These are phyloP conservation scores for Lignosus rhinocerotis DNA, from an alignment of 1,284 basidiomycete species.

Conservation along the genomic window DNA sequence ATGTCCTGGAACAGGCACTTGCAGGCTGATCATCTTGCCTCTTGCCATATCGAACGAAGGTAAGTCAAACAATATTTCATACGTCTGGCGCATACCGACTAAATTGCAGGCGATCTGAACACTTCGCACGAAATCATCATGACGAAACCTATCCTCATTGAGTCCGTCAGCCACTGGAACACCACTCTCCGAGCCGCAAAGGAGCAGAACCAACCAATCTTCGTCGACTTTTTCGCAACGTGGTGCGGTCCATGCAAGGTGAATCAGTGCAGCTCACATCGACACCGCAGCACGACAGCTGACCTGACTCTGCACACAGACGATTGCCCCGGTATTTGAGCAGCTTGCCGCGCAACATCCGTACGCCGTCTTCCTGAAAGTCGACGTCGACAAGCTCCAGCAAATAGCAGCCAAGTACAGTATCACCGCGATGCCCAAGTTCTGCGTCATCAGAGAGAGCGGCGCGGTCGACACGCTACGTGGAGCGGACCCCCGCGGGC, in stretches of 20 bases:
- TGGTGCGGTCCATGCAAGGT: constrained; percentile 13
- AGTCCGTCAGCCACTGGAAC: constrained; percentile 14
- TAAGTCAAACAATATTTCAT: neutral
- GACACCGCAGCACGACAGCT: neutral
- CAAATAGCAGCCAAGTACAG: constrained; percentile 12
- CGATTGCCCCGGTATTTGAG: constrained; percentile 6
- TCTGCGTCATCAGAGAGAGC: constrained; percentile 3
- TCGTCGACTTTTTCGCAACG: constrained; percentile 15
- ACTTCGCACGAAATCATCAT: neutral
- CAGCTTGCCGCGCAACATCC: constrained; percentile 3
- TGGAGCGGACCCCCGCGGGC: constrained; percentile 4
- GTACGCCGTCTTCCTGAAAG: constrained; percentile 10
- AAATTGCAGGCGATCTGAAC: neutral
- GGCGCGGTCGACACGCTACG: constrained; percentile 4
- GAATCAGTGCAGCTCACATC: neutral
- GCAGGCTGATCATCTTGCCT: neutral
- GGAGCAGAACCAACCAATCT: constrained; percentile 5
- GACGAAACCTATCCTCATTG: neutral
- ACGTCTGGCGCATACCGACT: neutral
- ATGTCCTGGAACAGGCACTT: neutral
- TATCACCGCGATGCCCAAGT: constrained; percentile 10
- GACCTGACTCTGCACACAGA: neutral
- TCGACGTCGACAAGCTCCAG: constrained; percentile 6
- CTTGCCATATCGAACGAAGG: neutral
- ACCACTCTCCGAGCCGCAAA: constrained; percentile 9